These are phyloP conservation scores for Diaporthe destruens DNA, from an alignment of 2,329 filamentous ascomycete genomes.

Conservation along the genomic window DNA sequence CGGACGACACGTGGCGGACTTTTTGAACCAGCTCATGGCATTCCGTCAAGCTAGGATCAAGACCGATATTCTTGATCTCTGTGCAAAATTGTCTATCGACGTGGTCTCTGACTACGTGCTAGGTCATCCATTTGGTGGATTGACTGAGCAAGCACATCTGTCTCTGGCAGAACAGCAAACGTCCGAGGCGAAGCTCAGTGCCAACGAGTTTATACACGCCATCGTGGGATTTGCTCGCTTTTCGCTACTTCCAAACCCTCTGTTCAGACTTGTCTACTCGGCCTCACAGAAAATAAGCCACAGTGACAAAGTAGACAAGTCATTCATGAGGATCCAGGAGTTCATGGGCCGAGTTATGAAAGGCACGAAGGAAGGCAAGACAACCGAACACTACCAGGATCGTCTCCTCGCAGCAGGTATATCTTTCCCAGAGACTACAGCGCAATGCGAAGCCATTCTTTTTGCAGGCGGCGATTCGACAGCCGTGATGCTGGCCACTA, in stretches of 20 bases:
- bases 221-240: constrained; percentile 37
- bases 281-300: not conserved
- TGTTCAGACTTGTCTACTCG: constrained; percentile 30
- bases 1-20: not conserved
- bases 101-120: constrained; percentile 30
- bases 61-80: constrained; percentile 34
- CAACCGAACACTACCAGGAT: constrained; percentile 2
- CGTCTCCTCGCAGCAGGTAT: constrained; percentile 29
- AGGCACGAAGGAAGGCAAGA: not conserved
- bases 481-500: constrained; percentile 63
- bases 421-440: constrained; percentile 7
- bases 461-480: constrained; percentile 68
- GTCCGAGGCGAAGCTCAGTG: constrained; percentile 1
- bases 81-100: constrained; percentile 32
- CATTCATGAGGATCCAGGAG: constrained; percentile 1
- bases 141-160: constrained; percentile 22
- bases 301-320: constrained; percentile 24
- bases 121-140: constrained; percentile 17
- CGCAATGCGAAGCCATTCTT: constrained; percentile 28
- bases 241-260: constrained; percentile 28
- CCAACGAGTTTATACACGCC: constrained; percentile 30
- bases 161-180: not conserved
- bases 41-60: not conserved
- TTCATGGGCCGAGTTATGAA: constrained; percentile 13
- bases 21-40: constrained; percentile 1